Evolutionary conservation across 2,329 filamentous ascomycete species (phyloP), one percentile per base, ranked within the genome.

Genomic region (Trichoderma koningii): DNA sequence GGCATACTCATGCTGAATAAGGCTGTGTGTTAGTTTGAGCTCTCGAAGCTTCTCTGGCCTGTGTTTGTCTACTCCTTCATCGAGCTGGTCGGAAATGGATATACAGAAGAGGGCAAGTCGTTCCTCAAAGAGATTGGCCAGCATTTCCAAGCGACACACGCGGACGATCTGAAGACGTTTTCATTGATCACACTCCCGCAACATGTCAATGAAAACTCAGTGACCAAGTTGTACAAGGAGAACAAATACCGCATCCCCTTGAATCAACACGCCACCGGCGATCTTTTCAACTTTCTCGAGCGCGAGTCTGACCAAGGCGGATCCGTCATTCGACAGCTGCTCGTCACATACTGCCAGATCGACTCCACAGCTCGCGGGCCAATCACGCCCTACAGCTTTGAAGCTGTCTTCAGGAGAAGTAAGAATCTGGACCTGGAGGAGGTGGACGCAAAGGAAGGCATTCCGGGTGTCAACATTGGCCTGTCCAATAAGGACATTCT

Each of bases 21-120:
- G 12, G 28, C 17, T 53, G n/a, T 53, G 17, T 66, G 14, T 68
- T 52, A 93, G 87, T 92, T 94, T 51, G 95, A 99, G 78, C 82
- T 99, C 3, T 85, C 87, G 66, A 93, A 96, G 70, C 82, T 98
- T 4, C 80, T 97, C 17, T 99, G 95, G 93, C 95, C 95, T 0
- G 80, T 96, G 0, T 98, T 97, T 73, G 91, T 98, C 57, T 96
- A 99, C 77, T 95, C 92, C 0, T 97, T 91, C 73, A 81, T 99
- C 28, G 88, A 92, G 65, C 85, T 98, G 63, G 85, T 96, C 30
- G 82, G 82, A 41, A 86, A 92, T 66, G 87, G 87, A 68, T 93
- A 90, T 70, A 80, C 85, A 1, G 85, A 86, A 45, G 92, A 96
- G 66, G 87, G 89, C 15, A 88, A 90, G 69, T 80, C 83, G 2